These are phyloP conservation scores for Striga hermonthica DNA, from an alignment of 305 asterid species.

Conservation along the genomic window DNA sequence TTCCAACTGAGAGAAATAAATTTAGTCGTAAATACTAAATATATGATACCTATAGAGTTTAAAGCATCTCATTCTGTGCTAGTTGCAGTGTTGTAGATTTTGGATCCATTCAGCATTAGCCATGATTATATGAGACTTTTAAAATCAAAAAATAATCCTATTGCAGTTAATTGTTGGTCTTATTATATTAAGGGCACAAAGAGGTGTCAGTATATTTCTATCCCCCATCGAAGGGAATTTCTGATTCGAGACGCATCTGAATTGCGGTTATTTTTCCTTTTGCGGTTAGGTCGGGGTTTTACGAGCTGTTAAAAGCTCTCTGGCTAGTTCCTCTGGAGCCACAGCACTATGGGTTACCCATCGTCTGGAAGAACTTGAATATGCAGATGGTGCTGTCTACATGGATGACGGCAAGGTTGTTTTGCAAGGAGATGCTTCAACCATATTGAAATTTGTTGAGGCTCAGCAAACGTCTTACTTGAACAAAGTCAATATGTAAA, in stretches of 20 bases:
- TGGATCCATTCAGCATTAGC: not conserved
- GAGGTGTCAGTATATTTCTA: not conserved
- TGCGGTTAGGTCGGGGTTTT: constrained; percentile 66
- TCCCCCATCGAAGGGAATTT: not conserved
- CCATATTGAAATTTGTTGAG: constrained; percentile 52
- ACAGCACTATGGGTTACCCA: constrained; percentile 96
- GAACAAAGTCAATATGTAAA: constrained; percentile 42
- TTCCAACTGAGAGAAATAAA: no score
- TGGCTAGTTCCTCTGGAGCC: constrained; percentile 55
- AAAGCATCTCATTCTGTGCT: no score
- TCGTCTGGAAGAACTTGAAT: constrained; percentile 82
- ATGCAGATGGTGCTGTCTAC: constrained; percentile 87
- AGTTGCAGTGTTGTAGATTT: no score
- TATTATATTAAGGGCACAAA: not conserved
- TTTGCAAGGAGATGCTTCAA: constrained; percentile 56
- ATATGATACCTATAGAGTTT: no score
- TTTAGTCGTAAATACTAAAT: no score
- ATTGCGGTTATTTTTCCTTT: constrained; percentile 13
- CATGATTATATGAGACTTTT: not conserved
- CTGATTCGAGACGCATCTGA: not conserved
- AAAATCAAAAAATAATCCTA: not conserved
- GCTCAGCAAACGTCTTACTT: constrained; percentile 50
- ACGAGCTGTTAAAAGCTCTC: constrained; percentile 64
- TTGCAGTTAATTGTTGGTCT: not conserved
- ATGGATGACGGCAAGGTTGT: constrained; percentile 81